Base-by-base conservation (phyloP, 768 basidiomycete genomes). In the Agrocybe praecox region DNA sequence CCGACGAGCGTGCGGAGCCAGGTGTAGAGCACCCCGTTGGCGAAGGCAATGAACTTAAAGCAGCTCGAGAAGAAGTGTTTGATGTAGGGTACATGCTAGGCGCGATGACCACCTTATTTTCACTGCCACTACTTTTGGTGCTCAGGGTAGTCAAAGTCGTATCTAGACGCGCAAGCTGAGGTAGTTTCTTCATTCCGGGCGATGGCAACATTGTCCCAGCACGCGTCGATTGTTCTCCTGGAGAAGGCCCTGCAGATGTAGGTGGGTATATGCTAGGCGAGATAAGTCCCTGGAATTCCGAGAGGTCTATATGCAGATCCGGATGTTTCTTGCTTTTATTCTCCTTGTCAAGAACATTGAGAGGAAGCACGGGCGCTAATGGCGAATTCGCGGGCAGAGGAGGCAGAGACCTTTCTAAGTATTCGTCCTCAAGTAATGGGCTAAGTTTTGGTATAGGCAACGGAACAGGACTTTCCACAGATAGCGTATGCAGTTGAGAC, bases 341-440 rank as follows among this genome's bases (percentile, higher is more conserved):
- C 14, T 21, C 50, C 47, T 45, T 22, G 12, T 6, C 29, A 2
- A 53, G 52, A 12, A 57, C n/a, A 15, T 32, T 33, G n/a, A 50
- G 10, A 49, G 52, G 48, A 19, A 23, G 21, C n/a, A 24, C 19
- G 2, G 64, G 52, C 17, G 66, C 44, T 43, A 64, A 55, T 34
- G 59, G 55, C 8, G 62, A 34, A 44, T 57, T 58, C 7, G 57
- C 46, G 40, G 75, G 74, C 19, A 71, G 60, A 42, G 74, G 67
- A 53, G 75, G 70, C 5, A 73, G 55, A 48, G 72, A 67, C 46
- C 72, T 70, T 36, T 72, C 69, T 26, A 66, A 69, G 57, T 58
- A 55, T 21, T 65, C 65, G 52, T 64, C 52, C 45, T 19, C 23
- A 18, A 66, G 55, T 6, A 64, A 57, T 18, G 55, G 57, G 57